These are phyloP conservation scores for Fonsecaea erecta DNA, from an alignment of 2,329 filamentous ascomycete genomes.

Conservation along the genomic window DNA sequence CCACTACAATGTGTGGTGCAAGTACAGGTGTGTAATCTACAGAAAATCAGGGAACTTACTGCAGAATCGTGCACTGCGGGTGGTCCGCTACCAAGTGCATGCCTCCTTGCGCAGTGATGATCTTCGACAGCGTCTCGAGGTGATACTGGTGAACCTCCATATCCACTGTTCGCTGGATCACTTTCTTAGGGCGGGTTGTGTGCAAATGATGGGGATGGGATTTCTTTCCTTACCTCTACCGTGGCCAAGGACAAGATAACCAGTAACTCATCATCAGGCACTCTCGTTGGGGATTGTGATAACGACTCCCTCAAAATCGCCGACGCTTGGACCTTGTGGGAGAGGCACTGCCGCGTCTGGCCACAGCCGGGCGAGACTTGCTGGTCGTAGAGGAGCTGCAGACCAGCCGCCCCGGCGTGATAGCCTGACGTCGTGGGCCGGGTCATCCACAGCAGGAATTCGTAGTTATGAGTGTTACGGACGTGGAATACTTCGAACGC, in stretches of 20 bases:
- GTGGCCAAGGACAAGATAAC: background rate
- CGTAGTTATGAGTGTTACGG: slow-evolving; percentile 16
- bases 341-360: slow-evolving; percentile 10
- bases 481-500: slow-evolving; percentile 18
- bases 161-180: slow-evolving; percentile 17
- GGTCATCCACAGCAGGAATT: slow-evolving; percentile 19
- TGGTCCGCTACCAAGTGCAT: slow-evolving; percentile 11
- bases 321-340: slow-evolving; percentile 15
- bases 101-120: slow-evolving; percentile 12
- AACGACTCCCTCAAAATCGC: slow-evolving; percentile 10
- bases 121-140: slow-evolving; percentile 15
- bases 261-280: slow-evolving; percentile 7
- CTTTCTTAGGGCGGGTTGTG: background rate
- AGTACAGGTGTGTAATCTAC: background rate
- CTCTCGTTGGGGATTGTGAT: background rate
- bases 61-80: slow-evolving; percentile 13
- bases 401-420: slow-evolving; percentile 14
- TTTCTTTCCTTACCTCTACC: background rate
- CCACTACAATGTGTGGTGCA: background rate
- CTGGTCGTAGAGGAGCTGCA: slow-evolving; percentile 18
- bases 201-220: background rate
- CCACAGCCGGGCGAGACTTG: slow-evolving; percentile 15
- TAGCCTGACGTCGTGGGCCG: slow-evolving; percentile 15
- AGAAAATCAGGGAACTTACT: slow-evolving; percentile 1
- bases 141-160: slow-evolving; percentile 15